A percentile compares a stretch with the other conserved stretches of the same genome.
phyloP scores from a whole-genome alignment of 805 yeast species.

The Ogataea kodamae region DNA sequence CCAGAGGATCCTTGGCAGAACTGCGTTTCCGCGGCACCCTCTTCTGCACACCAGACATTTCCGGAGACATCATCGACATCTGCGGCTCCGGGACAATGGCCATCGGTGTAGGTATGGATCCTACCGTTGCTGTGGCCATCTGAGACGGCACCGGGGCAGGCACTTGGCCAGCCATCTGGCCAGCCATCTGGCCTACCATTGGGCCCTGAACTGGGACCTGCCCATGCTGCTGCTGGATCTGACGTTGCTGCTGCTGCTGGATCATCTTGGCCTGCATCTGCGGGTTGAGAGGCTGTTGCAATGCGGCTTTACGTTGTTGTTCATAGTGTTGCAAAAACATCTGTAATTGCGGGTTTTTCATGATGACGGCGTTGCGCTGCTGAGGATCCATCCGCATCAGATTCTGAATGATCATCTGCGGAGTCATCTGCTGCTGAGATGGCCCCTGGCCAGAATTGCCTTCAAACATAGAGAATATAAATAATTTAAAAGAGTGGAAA shows the following conservation, averaged over 20 bases:
- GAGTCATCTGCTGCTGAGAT: slow-evolving; percentile 21
- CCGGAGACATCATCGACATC: no score
- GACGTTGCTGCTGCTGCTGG: slow-evolving; percentile 28
- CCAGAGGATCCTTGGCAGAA: slow-evolving; percentile 13
- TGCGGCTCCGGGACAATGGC: slow-evolving; percentile 5
- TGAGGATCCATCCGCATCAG: slow-evolving; percentile 36
- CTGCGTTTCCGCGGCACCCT: slow-evolving; percentile 15
- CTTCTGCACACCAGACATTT: no score
- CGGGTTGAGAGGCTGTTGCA: slow-evolving; percentile 28
- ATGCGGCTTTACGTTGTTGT: slow-evolving; percentile 30
- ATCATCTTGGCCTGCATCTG: slow-evolving; percentile 18
- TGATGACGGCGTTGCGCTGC: slow-evolving; percentile 31
- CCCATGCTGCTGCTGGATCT: slow-evolving; percentile 35
- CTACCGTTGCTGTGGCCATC: no score
- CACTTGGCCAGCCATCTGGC: slow-evolving; percentile 4
- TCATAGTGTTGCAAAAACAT: slow-evolving; percentile 33
- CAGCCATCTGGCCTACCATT: slow-evolving; percentile 1
- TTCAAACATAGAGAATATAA: slow-evolving; percentile 11
- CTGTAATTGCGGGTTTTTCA: slow-evolving; percentile 35
- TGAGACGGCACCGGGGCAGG: slow-evolving; percentile 10
- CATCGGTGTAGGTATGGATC: no score
- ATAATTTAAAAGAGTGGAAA: not conserved
- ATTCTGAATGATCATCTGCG: slow-evolving; percentile 31
- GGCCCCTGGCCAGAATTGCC: slow-evolving; percentile 15
- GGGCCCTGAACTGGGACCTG: slow-evolving; percentile 12